phyloP scores from a whole-genome alignment of 2,329 filamentous ascomycete genomes.

The Stachybotrys chartarum region DNA sequence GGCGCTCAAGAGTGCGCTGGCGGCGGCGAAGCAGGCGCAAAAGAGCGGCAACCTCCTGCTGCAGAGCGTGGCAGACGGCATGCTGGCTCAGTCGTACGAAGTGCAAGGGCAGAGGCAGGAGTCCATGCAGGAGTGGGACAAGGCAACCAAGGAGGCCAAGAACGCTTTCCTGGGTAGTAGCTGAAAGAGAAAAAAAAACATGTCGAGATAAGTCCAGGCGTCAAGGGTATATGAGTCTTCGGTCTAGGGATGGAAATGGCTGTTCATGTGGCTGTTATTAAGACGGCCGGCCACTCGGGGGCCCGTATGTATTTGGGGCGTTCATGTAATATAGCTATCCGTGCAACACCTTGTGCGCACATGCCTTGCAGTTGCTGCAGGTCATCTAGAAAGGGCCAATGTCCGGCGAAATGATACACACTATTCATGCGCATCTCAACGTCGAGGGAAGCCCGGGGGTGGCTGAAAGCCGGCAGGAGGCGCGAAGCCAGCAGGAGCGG shows the following conservation, averaged over 20 bases:
- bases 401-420: too few species aligned
- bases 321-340: too few species aligned
- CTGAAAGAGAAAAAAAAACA: constrained; percentile 2
- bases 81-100: constrained; percentile 69
- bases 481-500: constrained; percentile 34
- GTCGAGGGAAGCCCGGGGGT: constrained; percentile 34
- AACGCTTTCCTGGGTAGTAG: constrained; percentile 31
- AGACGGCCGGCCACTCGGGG: too few species aligned
- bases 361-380: neutral
- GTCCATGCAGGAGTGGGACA: constrained; percentile 30
- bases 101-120: constrained; percentile 56
- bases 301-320: too few species aligned
- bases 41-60: constrained; percentile 66
- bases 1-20: constrained; percentile 67
- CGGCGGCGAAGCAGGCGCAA: constrained; percentile 60
- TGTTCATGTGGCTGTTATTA: too few species aligned
- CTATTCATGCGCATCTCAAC: constrained; percentile 14
- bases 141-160: constrained; percentile 33
- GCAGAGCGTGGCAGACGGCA: constrained; percentile 74
- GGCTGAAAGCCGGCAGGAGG: constrained; percentile 38
- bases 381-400: too few species aligned
- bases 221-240: constrained; percentile 12
- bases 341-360: too few species aligned
- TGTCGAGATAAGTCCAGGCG: constrained; percentile 5
- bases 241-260: neutral